Base-by-base conservation (phyloP, 2,329 filamentous ascomycete genomes). In the Rhexocercosporidium sp. region DNA sequence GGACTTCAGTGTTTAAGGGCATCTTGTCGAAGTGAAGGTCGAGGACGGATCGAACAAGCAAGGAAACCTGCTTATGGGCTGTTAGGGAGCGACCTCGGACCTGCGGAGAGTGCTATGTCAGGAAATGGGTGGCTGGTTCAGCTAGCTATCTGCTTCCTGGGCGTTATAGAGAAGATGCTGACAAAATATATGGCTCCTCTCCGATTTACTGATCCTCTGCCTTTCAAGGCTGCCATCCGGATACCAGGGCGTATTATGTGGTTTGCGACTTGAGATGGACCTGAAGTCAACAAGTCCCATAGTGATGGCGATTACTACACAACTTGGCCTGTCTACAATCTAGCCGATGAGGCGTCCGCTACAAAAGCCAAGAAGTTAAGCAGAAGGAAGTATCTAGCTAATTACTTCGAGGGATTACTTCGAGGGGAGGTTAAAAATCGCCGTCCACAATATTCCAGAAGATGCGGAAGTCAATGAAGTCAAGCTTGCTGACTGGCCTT, bases 151-250 rank as follows among this genome's bases (percentile, higher is more conserved):
- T 78, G 82, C 37, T 73, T 86, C 54, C 75, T 87, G 1, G 85
- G 86, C 2, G 78, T 81, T 11, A 83, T 80, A 49, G 71, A 82
- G 7, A 70, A 79, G 0, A 80, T 84, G 39, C 77, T 80, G 0
- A 74, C 78, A 0, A 77, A 80, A 18, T 75, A 84, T 46, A 79
- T 84, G 20, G 74, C 76, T 0, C 79, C 80, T 0, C 77, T 86
- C 2, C 77, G 78, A 6, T 77, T 77, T 1, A 79, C 87, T 0
- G 86, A 88, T 62, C 82, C 85, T 0, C 85, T 82, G 49, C 85
- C 88, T 59, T 79, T 22, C 85, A 88, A 60, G 85, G 85, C 0
- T 81, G 81, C 0, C 81, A 86, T 44, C 85, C 86, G 0, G 75
- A 79, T 29, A 83, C 84, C 3, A 80, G 84, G 49, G 80, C 81